These are phyloP conservation scores for Apiospora marii DNA, from an alignment of 2,329 filamentous ascomycete species.

Conservation along the genomic window DNA sequence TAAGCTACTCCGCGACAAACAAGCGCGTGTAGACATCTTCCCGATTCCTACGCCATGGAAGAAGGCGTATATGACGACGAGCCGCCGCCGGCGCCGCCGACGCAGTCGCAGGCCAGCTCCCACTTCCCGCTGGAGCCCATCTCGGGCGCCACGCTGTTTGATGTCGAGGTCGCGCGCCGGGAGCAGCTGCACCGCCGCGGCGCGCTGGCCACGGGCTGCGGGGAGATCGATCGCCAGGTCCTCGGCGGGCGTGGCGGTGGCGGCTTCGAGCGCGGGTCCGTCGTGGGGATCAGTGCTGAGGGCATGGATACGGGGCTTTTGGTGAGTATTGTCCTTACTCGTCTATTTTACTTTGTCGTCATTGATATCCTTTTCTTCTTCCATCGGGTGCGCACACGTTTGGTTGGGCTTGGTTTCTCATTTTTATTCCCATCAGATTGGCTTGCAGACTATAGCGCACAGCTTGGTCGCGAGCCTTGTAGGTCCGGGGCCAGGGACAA, in stretches of 20 bases:
- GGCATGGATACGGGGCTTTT: constrained; percentile 56
- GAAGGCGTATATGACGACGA: not conserved
- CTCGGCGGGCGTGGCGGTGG: constrained; percentile 50
- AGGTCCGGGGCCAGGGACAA: too few species aligned
- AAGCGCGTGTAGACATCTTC: not conserved
- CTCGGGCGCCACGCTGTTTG: constrained; percentile 52
- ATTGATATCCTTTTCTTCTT: too few species aligned
- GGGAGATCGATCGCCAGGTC: constrained; percentile 56
- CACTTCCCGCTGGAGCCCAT: constrained; percentile 53
- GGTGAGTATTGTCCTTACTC: constrained; percentile 45
- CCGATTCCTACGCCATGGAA: not conserved
- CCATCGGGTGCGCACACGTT: too few species aligned
- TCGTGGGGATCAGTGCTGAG: constrained; percentile 63
- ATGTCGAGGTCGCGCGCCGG: constrained; percentile 47
- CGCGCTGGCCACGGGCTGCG: constrained; percentile 51
- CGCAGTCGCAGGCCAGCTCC: constrained; percentile 54
- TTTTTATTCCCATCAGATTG: constrained; percentile 41
- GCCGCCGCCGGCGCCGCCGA: constrained; percentile 11
- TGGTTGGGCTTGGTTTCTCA: not conserved
- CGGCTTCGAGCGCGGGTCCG: constrained; percentile 58
- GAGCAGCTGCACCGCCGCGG: constrained; percentile 43
- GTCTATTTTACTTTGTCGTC: too few species aligned
- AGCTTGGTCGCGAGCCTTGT: constrained; percentile 43
- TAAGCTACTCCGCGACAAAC: not conserved
- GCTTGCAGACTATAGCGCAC: constrained; percentile 55